Evolutionary conservation across 306 rosid species (phyloP).

Genomic region (Betula pendula): DNA sequence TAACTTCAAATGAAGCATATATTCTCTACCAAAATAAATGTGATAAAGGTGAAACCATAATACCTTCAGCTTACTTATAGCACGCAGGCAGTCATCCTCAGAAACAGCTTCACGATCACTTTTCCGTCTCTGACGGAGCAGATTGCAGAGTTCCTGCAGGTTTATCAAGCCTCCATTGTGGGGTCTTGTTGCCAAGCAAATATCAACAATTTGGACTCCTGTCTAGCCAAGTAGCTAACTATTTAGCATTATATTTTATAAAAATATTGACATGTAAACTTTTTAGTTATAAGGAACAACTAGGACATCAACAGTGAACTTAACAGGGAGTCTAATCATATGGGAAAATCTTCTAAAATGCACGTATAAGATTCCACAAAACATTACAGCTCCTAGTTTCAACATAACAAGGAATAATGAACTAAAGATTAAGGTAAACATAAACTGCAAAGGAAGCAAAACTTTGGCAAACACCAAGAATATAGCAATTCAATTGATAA

Average conservation of each 20-base stretch:
- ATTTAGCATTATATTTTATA: not conserved
- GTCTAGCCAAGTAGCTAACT: slow-evolving; percentile 51
- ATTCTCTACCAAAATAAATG: not conserved
- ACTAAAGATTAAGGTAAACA: not conserved
- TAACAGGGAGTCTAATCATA: not conserved
- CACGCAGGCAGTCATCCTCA: slow-evolving; percentile 95
- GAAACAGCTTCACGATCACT: slow-evolving; percentile 84
- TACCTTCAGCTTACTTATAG: slow-evolving; percentile 94
- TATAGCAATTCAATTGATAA: not conserved
- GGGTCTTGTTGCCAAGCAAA: slow-evolving; percentile 88
- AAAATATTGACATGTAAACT: slow-evolving; percentile 19
- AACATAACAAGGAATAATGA: not conserved
- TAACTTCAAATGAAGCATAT: slow-evolving; percentile 7
- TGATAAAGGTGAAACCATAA: slow-evolving; percentile 21
- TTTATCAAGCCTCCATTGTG: slow-evolving; percentile 91
- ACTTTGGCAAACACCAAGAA: not conserved
- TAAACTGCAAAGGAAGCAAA: not conserved
- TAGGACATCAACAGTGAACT: not conserved
- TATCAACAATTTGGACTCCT: slow-evolving; percentile 96
- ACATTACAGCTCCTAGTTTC: not conserved
- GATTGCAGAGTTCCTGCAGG: slow-evolving; percentile 77
- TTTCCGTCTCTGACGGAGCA: slow-evolving; percentile 75
- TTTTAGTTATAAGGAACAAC: slow-evolving; percentile 11
- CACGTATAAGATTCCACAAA: not conserved
- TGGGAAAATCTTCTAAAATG: not conserved